phyloP scores from a whole-genome alignment of 2,329 filamentous ascomycete species.

The Tothia fuscella region DNA sequence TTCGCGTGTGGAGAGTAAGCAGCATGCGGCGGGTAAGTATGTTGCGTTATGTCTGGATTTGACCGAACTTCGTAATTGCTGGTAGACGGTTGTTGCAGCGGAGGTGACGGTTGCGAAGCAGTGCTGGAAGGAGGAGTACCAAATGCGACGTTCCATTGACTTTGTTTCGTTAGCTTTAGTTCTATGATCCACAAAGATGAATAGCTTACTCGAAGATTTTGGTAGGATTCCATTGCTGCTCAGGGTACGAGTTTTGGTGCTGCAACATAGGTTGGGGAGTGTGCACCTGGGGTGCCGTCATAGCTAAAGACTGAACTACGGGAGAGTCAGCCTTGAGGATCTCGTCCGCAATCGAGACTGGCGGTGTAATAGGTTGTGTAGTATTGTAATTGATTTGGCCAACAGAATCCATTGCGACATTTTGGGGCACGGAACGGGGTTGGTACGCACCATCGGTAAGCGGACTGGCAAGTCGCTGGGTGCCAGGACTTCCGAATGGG shows the following conservation, averaged over 20 bases:
- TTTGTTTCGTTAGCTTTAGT: slow-evolving; percentile 27
- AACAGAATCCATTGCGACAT: slow-evolving; percentile 38
- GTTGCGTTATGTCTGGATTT: slow-evolving; percentile 4
- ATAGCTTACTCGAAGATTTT: slow-evolving; percentile 76
- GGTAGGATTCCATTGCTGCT: slow-evolving; percentile 75
- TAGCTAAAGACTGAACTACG: slow-evolving; percentile 57
- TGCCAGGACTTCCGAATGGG: slow-evolving; percentile 68
- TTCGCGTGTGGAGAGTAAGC: not conserved
- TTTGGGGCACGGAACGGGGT: slow-evolving; percentile 29
- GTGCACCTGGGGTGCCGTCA: slow-evolving; percentile 51
- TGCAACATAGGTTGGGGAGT: slow-evolving; percentile 34
- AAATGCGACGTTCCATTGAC: slow-evolving; percentile 93
- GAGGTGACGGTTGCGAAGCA: slow-evolving; percentile 31
- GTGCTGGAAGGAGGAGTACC: slow-evolving; percentile 49
- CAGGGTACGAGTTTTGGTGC: slow-evolving; percentile 46
- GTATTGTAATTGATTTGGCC: slow-evolving; percentile 50
- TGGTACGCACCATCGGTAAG: slow-evolving; percentile 37
- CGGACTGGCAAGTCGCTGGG: slow-evolving; percentile 48
- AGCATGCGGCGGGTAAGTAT: not conserved
- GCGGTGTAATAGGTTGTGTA: slow-evolving; percentile 66
- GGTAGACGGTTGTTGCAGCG: slow-evolving; percentile 28
- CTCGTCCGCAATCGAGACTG: slow-evolving; percentile 59
- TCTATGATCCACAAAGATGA: slow-evolving; percentile 9
- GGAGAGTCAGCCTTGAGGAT: slow-evolving; percentile 69
- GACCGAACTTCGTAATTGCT: slow-evolving; percentile 27